These are phyloP conservation scores for Xerocomus spinulosus DNA, from an alignment of 768 basidiomycete species.

Conservation along the genomic window DNA sequence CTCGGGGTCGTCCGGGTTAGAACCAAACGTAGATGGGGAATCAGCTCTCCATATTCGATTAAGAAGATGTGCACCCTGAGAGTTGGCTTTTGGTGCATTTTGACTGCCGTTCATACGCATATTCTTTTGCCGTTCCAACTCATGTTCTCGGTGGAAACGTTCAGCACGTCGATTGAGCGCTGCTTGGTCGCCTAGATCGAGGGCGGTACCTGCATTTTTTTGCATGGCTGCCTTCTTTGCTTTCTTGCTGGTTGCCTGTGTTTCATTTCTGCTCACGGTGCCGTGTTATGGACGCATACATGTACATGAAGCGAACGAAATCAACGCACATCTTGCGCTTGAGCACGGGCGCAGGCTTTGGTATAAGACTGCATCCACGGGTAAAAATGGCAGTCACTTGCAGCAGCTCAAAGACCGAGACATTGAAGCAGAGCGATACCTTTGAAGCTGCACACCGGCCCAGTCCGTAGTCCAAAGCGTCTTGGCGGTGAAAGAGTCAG, in stretches of 20 bases:
- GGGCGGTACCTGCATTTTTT: constrained; percentile 32
- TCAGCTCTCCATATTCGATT: constrained; percentile 39
- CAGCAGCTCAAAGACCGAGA: constrained; percentile 8
- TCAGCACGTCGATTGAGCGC: constrained; percentile 74
- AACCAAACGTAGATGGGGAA: constrained; percentile 47
- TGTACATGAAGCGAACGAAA: neutral
- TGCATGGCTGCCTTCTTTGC: constrained; percentile 51
- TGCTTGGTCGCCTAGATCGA: constrained; percentile 62
- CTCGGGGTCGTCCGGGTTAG: constrained; percentile 61
- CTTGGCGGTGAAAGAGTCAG: constrained; percentile 81
- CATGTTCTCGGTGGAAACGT: constrained; percentile 88
- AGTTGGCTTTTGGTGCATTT: constrained; percentile 40
- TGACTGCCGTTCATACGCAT: constrained; percentile 30
- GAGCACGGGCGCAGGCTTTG: constrained; percentile 52
- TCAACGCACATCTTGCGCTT: constrained; percentile 67
- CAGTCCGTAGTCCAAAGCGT: constrained; percentile 94
- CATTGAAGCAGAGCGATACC: constrained; percentile 41
- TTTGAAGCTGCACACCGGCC: constrained; percentile 80
- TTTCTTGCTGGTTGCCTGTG: constrained; percentile 50
- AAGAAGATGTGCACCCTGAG: constrained; percentile 52
- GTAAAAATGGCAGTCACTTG: constrained; percentile 17
- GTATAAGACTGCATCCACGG: constrained; percentile 45
- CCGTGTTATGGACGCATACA: constrained; percentile 8
- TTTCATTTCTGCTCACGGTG: constrained; percentile 34
- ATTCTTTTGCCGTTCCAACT: constrained; percentile 69